Base-by-base conservation (phyloP, 108 stramenopile genomes). In the Stephanodiscus triporus region DNA sequence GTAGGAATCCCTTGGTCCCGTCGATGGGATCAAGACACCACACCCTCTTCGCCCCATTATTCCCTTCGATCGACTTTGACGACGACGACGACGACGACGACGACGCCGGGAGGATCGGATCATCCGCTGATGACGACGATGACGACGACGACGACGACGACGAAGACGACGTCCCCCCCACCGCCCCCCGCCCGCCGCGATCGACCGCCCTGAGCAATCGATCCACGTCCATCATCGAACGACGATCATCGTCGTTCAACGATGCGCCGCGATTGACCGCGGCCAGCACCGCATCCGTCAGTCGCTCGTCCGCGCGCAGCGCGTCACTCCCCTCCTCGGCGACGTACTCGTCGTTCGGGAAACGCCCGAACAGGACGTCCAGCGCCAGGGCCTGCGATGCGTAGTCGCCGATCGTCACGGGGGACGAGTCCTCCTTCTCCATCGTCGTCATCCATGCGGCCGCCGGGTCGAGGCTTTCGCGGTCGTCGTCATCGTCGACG, bases 11-110 rank as follows among this genome's bases (percentile, higher is more conserved):
- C 71, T 94, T 96, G 9, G 95, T 97, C 34, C 95, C 96, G 69
- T 97, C 95, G 51, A 96, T 95, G 10, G 96, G 96, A 80, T 96
- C 95, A 2, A 94, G 70, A 24, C 82, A 80, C 93, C 92, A 97
- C 13, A 88, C 63, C 49, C 85, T 84, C 61, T 56, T 62, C 50
- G 9, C 27, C n/a, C 43, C 9, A 19, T 1, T 62, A 1, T 26
- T 56, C 55, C 55, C 55, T 13, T 34, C 40, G 7, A 4, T 9
- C 40, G 8, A 4, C 36, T 4, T 4, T 36, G 40, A 4, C 11
- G 40, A 36, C 36, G 4, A 36, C 36, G 6, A 36, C 36, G 4
- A 36, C 36, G 6, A 36, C 36, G 32, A 34, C 32, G 32, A 34
- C 5, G 32, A 34, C 32, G 32, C 2, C 32, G 32, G 5, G 32